Percentiles rank a stretch among this genome's conserved stretches.
phyloP scores from a whole-genome alignment of 441 rosid species.

The Erodium texanum region DNA sequence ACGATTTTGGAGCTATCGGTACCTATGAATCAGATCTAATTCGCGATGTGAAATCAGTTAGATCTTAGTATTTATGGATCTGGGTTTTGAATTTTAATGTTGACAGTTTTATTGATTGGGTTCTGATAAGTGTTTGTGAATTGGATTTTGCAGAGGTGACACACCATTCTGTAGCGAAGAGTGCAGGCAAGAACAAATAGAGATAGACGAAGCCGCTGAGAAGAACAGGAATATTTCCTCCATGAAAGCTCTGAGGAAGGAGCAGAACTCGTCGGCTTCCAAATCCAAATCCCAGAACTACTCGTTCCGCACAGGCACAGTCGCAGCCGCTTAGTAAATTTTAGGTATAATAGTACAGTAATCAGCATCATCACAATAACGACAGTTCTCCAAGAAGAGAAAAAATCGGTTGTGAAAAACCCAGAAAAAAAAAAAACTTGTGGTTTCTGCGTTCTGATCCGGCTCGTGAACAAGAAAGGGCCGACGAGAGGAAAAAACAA shows the following conservation, averaged over 20 bases:
- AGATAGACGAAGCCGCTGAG: slow-evolving; percentile 27
- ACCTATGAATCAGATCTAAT: neutral
- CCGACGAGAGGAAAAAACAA: no score
- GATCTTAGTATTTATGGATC: neutral
- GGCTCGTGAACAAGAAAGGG: no score
- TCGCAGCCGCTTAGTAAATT: slow-evolving; percentile 40
- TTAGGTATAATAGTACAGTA: neutral
- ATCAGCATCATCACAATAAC: neutral
- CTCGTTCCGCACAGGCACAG: slow-evolving; percentile 33
- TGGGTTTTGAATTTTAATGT: neutral
- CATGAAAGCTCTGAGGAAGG: slow-evolving; percentile 36
- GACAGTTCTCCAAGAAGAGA: neutral
- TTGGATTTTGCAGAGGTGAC: slow-evolving; percentile 33
- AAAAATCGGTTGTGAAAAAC: no score
- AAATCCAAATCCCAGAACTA: slow-evolving; percentile 31
- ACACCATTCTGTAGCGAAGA: slow-evolving; percentile 42
- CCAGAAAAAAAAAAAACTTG: no score
- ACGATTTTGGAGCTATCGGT: no score
- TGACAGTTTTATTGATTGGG: neutral
- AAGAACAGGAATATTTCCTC: slow-evolving; percentile 43
- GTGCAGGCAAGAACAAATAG: slow-evolving; percentile 40
- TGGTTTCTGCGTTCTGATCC: no score
- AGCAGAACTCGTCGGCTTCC: slow-evolving; percentile 34
- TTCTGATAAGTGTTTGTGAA: neutral
- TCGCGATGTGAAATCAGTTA: no score